Evolutionary conservation across 495 filamentous ascomycete species (phyloP), one percentile per base, ranked within the genome.

Genomic region (Ascobolus immersus): DNA sequence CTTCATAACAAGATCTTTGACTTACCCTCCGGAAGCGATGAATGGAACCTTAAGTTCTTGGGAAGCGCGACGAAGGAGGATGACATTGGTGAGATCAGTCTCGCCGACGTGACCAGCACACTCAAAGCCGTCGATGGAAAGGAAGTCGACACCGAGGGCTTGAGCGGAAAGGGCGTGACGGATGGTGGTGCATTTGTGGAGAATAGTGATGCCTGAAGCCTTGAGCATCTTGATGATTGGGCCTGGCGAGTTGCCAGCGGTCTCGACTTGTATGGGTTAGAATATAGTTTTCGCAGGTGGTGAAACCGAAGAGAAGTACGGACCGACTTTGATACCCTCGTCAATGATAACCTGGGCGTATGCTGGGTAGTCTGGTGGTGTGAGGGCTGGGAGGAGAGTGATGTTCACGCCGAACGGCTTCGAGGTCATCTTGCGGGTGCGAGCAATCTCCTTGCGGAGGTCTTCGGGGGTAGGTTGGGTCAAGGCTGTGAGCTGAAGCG

Each of bases 131-230:
- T 96, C 86, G 44, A 96, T 94, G 21, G 70, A 78, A 21, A 96
- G 57, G 55, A 96, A 96, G 53, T 96, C 86, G 0, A 92, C 86
- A 33, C 86, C 86, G 24, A 94, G 71, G 55, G 90, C 90, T 38
- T 91, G 66, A 25, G 86, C 86, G 25, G 71, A 75, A 52, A 81
- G 71, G 22, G 86, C 86, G 47, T 96, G 86, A 13, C 84, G 60
- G 53, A 96, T 82, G 1, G 84, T 91, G 17, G 86, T 96, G 60
- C 86, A 96, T 57, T 96, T 96, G 61, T 96, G 86, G 29, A 96
- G 62, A 43, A 96, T 69, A 35, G 65, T 79, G 44, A 59, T 68
- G 21, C 65, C 67, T 17, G 70, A 77, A 32, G 65, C 61, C 59
- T 96, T 96, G 36, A 96, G 62, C 57, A 80, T 66, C 51, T 65